A percentile compares a stretch with the other conserved stretches of the same genome.
Evolutionary conservation across 208 protist genomes (phyloP).

Genomic region (Tritrichomonas musculus): DNA sequence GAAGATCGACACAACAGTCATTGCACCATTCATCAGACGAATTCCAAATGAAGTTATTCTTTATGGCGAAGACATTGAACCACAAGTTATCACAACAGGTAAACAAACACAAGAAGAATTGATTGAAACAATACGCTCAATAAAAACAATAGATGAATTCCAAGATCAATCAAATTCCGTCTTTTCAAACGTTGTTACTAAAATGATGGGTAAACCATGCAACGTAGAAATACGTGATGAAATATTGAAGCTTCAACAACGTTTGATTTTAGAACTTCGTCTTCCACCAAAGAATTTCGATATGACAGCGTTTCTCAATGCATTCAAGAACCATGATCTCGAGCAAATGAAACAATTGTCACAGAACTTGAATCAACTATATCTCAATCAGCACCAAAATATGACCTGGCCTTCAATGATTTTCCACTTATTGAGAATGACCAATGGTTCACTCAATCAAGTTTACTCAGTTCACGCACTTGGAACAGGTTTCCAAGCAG

Average conservation of each 20-base stretch:
- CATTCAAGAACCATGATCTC: no score
- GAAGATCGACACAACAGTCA: no score
- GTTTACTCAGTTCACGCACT: not conserved
- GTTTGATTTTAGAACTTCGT: not conserved
- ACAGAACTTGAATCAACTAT: not conserved
- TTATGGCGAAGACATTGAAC: no score
- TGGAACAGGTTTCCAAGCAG: not conserved
- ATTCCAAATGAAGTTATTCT: no score
- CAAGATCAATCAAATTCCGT: not conserved
- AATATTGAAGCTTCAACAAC: not conserved
- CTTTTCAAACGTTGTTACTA: not conserved
- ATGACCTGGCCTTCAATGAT: not conserved
- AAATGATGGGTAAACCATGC: not conserved
- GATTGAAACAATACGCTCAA: no score
- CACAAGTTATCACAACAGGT: no score
- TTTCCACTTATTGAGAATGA: not conserved
- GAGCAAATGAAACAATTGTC: not conserved
- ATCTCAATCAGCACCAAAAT: not conserved
- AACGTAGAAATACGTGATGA: not conserved
- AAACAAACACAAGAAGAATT: no score
- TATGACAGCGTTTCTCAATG: not conserved
- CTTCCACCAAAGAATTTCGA: not conserved
- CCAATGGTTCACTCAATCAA: not conserved
- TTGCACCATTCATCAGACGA: no score
- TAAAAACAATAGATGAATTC: no score